phyloP scores from a whole-genome alignment of 1,284 basidiomycete genomes.

The Exobasidium cylindrosporum region DNA sequence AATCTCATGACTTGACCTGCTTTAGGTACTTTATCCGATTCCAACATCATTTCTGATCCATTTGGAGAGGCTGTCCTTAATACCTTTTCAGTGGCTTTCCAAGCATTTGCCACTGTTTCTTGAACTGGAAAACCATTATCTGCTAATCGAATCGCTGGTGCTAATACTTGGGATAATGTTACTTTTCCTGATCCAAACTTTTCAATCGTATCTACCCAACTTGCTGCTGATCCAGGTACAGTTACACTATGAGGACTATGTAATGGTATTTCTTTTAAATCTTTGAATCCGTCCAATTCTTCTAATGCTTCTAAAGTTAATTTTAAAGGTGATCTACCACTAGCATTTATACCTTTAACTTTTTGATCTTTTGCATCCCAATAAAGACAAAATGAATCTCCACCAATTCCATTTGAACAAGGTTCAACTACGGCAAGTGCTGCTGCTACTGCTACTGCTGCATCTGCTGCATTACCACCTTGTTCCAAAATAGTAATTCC shows the following conservation, averaged over 20 bases:
- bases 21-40: conserved; percentile 64
- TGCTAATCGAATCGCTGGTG: conserved; percentile 61
- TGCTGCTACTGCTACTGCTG: conserved; percentile 70
- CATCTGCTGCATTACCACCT: conserved; percentile 78
- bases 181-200: conserved; percentile 79
- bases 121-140: conserved; percentile 51
- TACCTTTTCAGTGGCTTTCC: conserved; percentile 70
- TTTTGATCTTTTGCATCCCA: conserved; percentile 76
- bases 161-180: conserved; percentile 74
- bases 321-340: conserved; percentile 70
- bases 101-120: conserved; percentile 57
- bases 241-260: conserved; percentile 75
- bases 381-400: conserved; percentile 88
- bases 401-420: conserved; percentile 58
- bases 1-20: conserved; percentile 56
- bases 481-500: conserved; percentile 82
- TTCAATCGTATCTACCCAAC: conserved; percentile 85
- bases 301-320: conserved; percentile 73
- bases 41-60: conserved; percentile 68
- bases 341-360: conserved; percentile 81
- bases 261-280: conserved; percentile 34
- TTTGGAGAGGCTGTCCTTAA: conserved; percentile 79
- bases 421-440: conserved; percentile 69
- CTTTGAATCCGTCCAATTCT: conserved; percentile 56
- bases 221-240: conserved; percentile 87